Conservation (phyloP, 2,329 filamentous ascomycete genomes). For the Xylaria sp. region DNA sequence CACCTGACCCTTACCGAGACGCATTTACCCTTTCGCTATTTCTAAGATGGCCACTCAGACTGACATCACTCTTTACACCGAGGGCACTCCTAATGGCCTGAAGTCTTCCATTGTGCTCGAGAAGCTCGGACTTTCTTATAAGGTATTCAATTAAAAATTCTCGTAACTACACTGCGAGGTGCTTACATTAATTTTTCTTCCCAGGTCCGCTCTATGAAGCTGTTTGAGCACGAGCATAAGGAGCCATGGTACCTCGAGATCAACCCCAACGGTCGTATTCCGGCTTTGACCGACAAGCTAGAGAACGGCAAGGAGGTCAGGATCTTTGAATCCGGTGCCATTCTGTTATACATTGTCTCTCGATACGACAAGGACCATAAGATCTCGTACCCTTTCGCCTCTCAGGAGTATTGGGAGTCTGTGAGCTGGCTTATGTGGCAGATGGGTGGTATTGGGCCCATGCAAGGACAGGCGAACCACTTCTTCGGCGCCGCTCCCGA, state of each 20-base stretch:
- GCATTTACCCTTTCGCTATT: not conserved
- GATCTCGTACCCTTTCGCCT: conserved; percentile 70
- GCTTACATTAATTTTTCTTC: no score
- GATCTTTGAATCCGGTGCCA: conserved; percentile 83
- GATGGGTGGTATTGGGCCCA: conserved; percentile 27
- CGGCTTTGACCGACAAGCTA: conserved; percentile 82
- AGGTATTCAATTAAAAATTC: conserved; percentile 55
- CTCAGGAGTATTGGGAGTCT: conserved; percentile 50
- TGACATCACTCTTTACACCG: conserved; percentile 80
- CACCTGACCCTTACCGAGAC: not conserved
- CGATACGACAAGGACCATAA: conserved; percentile 83
- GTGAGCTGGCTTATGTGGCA: conserved; percentile 39
- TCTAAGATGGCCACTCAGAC: conserved; percentile 59
- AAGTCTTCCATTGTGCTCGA: conserved; percentile 87
- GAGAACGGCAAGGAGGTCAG: conserved; percentile 75
- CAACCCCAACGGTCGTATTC: conserved; percentile 92
- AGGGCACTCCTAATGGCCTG: conserved; percentile 87
- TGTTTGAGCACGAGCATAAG: conserved; percentile 40
- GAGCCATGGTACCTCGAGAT: conserved; percentile 86
- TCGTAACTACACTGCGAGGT: not conserved
- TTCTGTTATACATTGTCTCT: conserved; percentile 83
- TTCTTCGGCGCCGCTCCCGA: conserved; percentile 58
- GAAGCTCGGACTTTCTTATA: conserved; percentile 82
- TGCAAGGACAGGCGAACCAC: conserved; percentile 26
- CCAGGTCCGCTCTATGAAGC: conserved; percentile 22